Conservation (phyloP, 441 rosid species). For the Sinapis alba region DNA sequence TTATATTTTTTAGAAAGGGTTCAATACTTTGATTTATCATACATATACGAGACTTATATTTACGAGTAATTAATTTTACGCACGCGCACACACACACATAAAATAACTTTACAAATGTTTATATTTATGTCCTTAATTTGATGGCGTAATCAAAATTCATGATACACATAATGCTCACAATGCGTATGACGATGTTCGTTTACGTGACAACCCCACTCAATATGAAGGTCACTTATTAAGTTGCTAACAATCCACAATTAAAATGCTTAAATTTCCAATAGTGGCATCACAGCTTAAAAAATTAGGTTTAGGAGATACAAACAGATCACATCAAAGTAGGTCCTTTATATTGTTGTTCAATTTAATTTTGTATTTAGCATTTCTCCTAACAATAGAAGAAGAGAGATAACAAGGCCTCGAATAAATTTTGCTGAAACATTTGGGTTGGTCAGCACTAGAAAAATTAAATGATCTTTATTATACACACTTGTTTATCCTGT, state of each 20-base stretch:
- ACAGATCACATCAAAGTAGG: slow-evolving; percentile 16
- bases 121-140: slow-evolving; percentile 25
- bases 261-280: slow-evolving; percentile 3
- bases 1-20: neutral
- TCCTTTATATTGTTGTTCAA: neutral
- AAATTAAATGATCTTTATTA: neutral
- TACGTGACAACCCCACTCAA: slow-evolving; percentile 39
- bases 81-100: neutral
- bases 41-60: neutral
- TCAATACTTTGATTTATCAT: neutral
- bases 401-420: neutral
- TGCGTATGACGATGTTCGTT: slow-evolving; percentile 36
- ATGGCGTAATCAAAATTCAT: slow-evolving; percentile 38
- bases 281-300: slow-evolving; percentile 1
- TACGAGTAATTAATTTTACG: neutral
- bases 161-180: slow-evolving; percentile 31
- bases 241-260: slow-evolving; percentile 24
- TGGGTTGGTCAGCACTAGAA: neutral
- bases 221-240: slow-evolving; percentile 22
- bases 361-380: neutral
- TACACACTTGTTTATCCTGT: neutral
- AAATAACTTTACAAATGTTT: neutral
- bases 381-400: neutral
- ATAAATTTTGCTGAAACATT: neutral
- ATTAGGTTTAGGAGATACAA: slow-evolving; percentile 23